These are phyloP conservation scores for Conringia planisiliqua DNA, from an alignment of 345 rosid species.

Conservation along the genomic window DNA sequence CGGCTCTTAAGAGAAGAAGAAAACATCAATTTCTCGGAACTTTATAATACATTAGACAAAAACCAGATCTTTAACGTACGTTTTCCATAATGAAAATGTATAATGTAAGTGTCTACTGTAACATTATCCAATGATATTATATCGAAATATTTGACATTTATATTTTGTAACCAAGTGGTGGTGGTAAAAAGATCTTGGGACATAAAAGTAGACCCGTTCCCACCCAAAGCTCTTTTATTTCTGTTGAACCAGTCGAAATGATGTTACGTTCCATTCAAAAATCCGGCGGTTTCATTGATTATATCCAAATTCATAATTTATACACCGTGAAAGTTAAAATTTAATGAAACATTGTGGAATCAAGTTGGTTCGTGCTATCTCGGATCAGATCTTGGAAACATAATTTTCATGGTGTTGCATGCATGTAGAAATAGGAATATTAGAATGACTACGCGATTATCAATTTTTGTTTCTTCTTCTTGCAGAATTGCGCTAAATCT, in stretches of 20 bases:
- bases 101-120: background rate
- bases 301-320: too few relatives aligned
- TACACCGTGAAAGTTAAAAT: too few relatives aligned
- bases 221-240: background rate
- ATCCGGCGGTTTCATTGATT: too few relatives aligned
- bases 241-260: too few relatives aligned
- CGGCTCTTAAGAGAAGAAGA: background rate
- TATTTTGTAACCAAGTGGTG: background rate
- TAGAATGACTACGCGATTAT: background rate
- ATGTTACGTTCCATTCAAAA: too few relatives aligned
- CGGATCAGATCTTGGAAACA: background rate
- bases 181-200: too few relatives aligned
- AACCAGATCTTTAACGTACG: slow-evolving; percentile 36
- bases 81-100: background rate
- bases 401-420: too few relatives aligned
- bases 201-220: background rate
- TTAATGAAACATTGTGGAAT: background rate
- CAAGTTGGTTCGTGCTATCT: background rate
- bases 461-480: background rate
- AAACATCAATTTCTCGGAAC: background rate
- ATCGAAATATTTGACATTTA: background rate
- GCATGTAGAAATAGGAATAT: too few relatives aligned
- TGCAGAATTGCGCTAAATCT: background rate
- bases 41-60: background rate
- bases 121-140: background rate